phyloP scores from a whole-genome alignment of 2,329 filamentous ascomycete species.

The Colletotrichum destructivum region DNA sequence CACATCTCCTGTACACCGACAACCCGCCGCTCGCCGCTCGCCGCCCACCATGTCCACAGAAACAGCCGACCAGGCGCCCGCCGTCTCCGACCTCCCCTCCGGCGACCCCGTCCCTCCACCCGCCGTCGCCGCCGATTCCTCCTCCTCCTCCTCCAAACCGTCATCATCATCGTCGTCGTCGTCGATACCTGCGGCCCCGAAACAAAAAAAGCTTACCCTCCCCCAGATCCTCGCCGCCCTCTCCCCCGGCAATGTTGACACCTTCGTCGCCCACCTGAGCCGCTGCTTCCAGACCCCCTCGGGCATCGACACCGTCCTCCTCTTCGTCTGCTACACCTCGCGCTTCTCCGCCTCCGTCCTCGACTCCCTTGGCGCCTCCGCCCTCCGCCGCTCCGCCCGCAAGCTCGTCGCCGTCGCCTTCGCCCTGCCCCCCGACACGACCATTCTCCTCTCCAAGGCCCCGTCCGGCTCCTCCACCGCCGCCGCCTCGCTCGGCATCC shows the following conservation, averaged over 20 bases:
- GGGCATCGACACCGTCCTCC: slow-evolving; percentile 79
- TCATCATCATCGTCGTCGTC: not conserved
- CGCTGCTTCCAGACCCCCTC: slow-evolving; percentile 77
- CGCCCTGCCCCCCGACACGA: slow-evolving; percentile 65
- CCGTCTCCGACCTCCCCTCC: slow-evolving; percentile 54
- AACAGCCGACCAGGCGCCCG: slow-evolving; percentile 40
- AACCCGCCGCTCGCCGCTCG: not conserved
- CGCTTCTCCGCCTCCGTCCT: slow-evolving; percentile 69
- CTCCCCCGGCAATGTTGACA: slow-evolving; percentile 62
- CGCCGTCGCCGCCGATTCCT: not conserved
- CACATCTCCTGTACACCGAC: not conserved
- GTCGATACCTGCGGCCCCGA: slow-evolving; percentile 30
- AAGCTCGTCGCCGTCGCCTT: slow-evolving; percentile 68
- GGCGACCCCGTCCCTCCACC: slow-evolving; percentile 54
- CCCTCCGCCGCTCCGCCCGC: slow-evolving; percentile 68
- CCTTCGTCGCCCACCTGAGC: slow-evolving; percentile 69
- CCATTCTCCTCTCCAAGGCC: slow-evolving; percentile 60
- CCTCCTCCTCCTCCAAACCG: too few species aligned
- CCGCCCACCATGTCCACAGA: slow-evolving; percentile 39
- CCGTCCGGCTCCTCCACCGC: slow-evolving; percentile 51
- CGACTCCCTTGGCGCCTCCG: slow-evolving; percentile 67
- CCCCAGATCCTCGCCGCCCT: slow-evolving; percentile 50
- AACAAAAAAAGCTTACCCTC: slow-evolving; percentile 46
- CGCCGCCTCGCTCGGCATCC: slow-evolving; percentile 61
- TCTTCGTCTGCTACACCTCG: slow-evolving; percentile 78